These are phyloP conservation scores for Debaryomyces prosopidis DNA, from an alignment of 805 yeast species.

Conservation along the genomic window DNA sequence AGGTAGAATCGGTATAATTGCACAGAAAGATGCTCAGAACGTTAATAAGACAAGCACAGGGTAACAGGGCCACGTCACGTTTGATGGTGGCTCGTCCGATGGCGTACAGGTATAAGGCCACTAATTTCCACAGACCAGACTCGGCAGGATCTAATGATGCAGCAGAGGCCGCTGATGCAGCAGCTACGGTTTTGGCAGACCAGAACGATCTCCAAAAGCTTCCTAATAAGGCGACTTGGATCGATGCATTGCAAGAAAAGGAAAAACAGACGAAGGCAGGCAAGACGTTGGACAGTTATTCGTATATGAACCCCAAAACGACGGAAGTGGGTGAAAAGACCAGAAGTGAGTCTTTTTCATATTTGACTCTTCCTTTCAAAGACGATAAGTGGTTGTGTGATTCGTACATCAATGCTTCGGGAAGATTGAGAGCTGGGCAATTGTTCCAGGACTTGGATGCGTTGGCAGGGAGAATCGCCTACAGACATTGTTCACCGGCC, in stretches of 20 bases:
- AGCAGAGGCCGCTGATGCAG: conserved; percentile 70
- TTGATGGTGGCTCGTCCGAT: background rate
- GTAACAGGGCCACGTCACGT: background rate
- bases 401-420: conserved; percentile 84
- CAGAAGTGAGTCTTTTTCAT: conserved; percentile 74
- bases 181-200: conserved; percentile 69
- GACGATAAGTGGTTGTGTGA: conserved; percentile 82
- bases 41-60: background rate
- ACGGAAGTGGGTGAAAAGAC: conserved; percentile 72
- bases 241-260: conserved; percentile 77
- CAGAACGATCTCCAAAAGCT: conserved; percentile 48
- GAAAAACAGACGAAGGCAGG: conserved; percentile 71
- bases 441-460: conserved; percentile 93
- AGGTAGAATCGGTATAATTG: too few relatives aligned
- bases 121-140: conserved; percentile 32
- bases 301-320: conserved; percentile 71
- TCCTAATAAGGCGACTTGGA: conserved; percentile 71
- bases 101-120: background rate
- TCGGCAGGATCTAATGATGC: conserved; percentile 48
- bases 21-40: background rate
- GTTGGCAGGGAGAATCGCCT: conserved; percentile 90
- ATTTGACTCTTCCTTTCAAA: conserved; percentile 74
- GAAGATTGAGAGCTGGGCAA: conserved; percentile 91
- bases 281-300: conserved; percentile 66
- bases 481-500: conserved; percentile 91